Conservation (phyloP, 2,329 filamentous ascomycete genomes). For the Penicillium glabrum region DNA sequence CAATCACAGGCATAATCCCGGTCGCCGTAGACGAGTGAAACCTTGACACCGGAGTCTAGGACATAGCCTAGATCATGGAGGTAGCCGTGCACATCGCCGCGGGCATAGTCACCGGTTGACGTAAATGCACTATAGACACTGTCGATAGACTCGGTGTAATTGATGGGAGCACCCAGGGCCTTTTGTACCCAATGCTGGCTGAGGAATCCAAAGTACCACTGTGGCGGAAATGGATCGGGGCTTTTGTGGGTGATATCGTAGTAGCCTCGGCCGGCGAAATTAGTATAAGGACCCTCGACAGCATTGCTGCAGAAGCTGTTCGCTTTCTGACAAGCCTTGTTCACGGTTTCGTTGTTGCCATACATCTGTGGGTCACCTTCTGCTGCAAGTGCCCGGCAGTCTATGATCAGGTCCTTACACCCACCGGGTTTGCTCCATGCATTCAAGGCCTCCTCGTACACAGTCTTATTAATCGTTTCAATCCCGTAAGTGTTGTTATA, state of each 20-base stretch:
- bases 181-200: conserved; percentile 58
- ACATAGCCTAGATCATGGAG: conserved; percentile 45
- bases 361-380: conserved; percentile 52
- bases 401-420: conserved; percentile 54
- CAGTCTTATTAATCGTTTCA: conserved; percentile 49
- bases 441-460: conserved; percentile 48
- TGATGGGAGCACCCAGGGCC: conserved; percentile 60
- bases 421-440: conserved; percentile 49
- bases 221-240: conserved; percentile 54
- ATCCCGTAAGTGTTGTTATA: conserved; percentile 63
- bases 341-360: conserved; percentile 47
- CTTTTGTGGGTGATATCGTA: conserved; percentile 58
- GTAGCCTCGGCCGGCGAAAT: conserved; percentile 48
- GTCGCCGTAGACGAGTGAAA: conserved; percentile 60
- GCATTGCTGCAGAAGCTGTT: conserved; percentile 46
- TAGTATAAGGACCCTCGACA: conserved; percentile 48
- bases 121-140: conserved; percentile 50
- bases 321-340: conserved; percentile 46
- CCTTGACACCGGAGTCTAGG: conserved; percentile 58
- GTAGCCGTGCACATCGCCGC: conserved; percentile 45
- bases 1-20: conserved; percentile 59
- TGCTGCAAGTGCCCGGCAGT: conserved; percentile 51
- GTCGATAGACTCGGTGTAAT: conserved; percentile 51
- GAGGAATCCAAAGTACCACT: conserved; percentile 57
- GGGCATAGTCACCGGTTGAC: conserved; percentile 49